Evolutionary conservation across 306 rosid genomes (phyloP).

Genomic region (Prosopis cineraria): DNA sequence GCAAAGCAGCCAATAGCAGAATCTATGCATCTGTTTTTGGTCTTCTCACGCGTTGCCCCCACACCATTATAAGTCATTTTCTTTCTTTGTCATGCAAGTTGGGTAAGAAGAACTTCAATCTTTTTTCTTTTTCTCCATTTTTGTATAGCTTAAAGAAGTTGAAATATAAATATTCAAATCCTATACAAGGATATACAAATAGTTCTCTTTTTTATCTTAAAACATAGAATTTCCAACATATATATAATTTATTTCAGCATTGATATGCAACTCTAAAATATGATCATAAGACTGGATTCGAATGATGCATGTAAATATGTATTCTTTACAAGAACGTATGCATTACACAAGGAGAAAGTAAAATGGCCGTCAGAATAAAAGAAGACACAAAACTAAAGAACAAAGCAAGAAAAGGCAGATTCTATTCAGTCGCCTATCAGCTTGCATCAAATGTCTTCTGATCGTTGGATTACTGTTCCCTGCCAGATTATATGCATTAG

Average conservation of each 20-base stretch:
- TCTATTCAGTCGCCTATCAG: slow-evolving; percentile 75
- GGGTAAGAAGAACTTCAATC: background rate
- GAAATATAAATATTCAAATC: background rate
- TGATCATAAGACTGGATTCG: slow-evolving; percentile 30
- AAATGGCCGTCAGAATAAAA: slow-evolving; percentile 58
- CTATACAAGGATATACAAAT: background rate
- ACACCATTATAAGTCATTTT: background rate
- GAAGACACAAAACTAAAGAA: slow-evolving; percentile 63
- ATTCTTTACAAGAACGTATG: slow-evolving; percentile 43
- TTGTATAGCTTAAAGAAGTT: background rate
- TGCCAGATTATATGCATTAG: slow-evolving; percentile 56
- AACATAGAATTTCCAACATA: background rate
- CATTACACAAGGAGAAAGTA: slow-evolving; percentile 17
- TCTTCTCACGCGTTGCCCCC: background rate
- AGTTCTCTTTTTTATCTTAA: background rate
- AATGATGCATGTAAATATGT: background rate
- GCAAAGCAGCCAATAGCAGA: background rate
- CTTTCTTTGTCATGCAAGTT: background rate
- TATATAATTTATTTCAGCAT: slow-evolving; percentile 16
- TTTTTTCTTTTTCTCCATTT: background rate
- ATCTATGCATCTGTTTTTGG: background rate
- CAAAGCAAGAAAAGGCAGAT: slow-evolving; percentile 76
- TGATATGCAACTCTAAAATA: slow-evolving; percentile 22
- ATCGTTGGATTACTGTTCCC: slow-evolving; percentile 60
- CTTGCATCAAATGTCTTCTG: slow-evolving; percentile 70